A percentile compares a stretch with the other conserved stretches of the same genome.
These are phyloP conservation scores for Aspergillus pseudoglaucus DNA, from an alignment of 2,329 filamentous ascomycete species.

Conservation along the genomic window DNA sequence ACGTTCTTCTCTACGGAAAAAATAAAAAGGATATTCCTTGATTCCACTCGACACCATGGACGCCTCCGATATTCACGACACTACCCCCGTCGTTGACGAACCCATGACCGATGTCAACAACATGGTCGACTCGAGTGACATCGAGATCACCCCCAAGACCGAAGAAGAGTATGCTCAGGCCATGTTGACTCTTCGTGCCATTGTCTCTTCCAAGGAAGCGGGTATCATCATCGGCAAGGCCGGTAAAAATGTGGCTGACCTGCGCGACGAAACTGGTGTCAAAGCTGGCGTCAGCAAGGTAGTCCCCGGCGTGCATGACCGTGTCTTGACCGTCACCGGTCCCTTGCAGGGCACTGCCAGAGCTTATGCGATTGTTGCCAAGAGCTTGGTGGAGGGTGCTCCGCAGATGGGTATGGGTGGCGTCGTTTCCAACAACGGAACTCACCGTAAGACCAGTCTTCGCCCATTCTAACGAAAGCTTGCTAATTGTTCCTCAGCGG, in stretches of 20 bases:
- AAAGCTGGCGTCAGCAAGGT: slow-evolving; percentile 99
- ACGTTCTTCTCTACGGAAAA: not conserved
- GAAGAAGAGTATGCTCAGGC: slow-evolving; percentile 95
- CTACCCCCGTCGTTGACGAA: slow-evolving; percentile 53
- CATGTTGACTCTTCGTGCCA: slow-evolving; percentile 88
- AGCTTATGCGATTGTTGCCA: slow-evolving; percentile 89
- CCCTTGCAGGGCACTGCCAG: slow-evolving; percentile 80
- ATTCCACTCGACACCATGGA: slow-evolving; percentile 47
- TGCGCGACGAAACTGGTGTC: slow-evolving; percentile 95
- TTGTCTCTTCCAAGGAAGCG: slow-evolving; percentile 97
- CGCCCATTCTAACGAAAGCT: slow-evolving; percentile 1
- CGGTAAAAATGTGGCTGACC: slow-evolving; percentile 94
- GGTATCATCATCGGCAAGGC: slow-evolving; percentile 99
- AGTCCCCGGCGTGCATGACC: slow-evolving; percentile 93
- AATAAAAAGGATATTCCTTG: not conserved
- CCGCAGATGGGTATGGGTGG: slow-evolving; percentile 96
- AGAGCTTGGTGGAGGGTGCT: slow-evolving; percentile 84
- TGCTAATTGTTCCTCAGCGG: slow-evolving; percentile 52
- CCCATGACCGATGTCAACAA: slow-evolving; percentile 57
- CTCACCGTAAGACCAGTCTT: slow-evolving; percentile 68
- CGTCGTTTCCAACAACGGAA: slow-evolving; percentile 76
- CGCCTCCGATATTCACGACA: slow-evolving; percentile 48
- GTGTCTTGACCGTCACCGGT: slow-evolving; percentile 91
- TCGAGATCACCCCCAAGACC: slow-evolving; percentile 76
- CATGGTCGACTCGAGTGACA: slow-evolving; percentile 59